Evolutionary conservation across 2,329 filamentous ascomycete genomes (phyloP).

Genomic region (Cordyceps tenuipes): DNA sequence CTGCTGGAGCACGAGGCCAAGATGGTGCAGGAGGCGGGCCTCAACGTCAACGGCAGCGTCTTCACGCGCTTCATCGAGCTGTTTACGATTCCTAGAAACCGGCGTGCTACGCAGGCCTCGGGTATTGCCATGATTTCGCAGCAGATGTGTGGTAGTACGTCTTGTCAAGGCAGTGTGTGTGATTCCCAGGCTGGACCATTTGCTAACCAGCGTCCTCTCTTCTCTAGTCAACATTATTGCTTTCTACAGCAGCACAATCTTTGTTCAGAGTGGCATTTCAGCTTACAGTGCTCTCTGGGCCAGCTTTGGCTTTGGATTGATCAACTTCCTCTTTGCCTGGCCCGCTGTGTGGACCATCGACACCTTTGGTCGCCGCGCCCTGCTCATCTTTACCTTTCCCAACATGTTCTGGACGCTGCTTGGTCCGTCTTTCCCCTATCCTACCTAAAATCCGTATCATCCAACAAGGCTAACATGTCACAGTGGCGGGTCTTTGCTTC

Average conservation of each 20-base stretch:
- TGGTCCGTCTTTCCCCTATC: constrained; percentile 16
- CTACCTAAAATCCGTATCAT: background rate
- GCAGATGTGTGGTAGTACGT: constrained; percentile 48
- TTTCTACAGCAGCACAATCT: constrained; percentile 49
- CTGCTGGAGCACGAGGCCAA: constrained; percentile 25
- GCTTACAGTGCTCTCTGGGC: constrained; percentile 46
- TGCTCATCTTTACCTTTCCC: constrained; percentile 36
- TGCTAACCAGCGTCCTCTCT: background rate
- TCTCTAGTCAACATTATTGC: constrained; percentile 37
- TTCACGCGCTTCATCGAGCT: constrained; percentile 53
- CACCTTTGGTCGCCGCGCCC: constrained; percentile 44
- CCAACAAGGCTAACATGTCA: constrained; percentile 10
- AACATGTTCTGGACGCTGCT: constrained; percentile 53
- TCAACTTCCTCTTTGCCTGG: constrained; percentile 50
- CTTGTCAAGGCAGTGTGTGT: no score
- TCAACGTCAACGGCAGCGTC: constrained; percentile 35
- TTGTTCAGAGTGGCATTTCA: constrained; percentile 59
- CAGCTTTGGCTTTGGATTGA: constrained; percentile 49
- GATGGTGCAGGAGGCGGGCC: constrained; percentile 20
- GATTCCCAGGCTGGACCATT: background rate
- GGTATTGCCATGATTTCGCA: constrained; percentile 60
- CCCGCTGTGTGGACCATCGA: constrained; percentile 54
- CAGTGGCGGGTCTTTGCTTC: constrained; percentile 35
- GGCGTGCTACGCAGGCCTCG: constrained; percentile 57
- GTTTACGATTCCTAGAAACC: constrained; percentile 48